Evolutionary conservation across 441 rosid genomes (phyloP), one percentile per base, ranked within the genome.

Genomic region (Omphalea diandra): DNA sequence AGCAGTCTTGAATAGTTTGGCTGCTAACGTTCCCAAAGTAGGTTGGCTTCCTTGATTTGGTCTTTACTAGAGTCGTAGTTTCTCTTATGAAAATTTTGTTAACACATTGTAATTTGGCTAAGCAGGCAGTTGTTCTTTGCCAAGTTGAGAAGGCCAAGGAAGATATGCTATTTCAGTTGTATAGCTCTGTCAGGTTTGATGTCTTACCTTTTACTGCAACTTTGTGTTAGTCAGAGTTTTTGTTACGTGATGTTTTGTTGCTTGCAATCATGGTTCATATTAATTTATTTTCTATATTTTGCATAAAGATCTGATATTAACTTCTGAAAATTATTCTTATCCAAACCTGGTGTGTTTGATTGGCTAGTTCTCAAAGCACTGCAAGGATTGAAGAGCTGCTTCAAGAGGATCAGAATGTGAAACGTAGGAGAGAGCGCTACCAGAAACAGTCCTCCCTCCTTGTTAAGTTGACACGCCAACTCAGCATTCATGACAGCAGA

Each of bases 71-170:
- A 2, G 11, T 68, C 17, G 3, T 50, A 22, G 22, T 9, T 74
- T 36, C 27, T 60, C 69, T 54, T 58, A 3, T n/a, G 49, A 56
- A 29, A n/a, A 15, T 24, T 63, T 49, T 66, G 40, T 68, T 73
- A 62, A 75, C 66, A 40, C 38, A 71, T 63, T 59, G 22, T 27
- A 5, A 20, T 29, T n/a, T 74, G 77, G 65, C 75, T 47, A 38
- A 77, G 80, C 94, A 96, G 99, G 99, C 99, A 12, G 89, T 96
- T 46, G 98, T 96, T 80, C 97, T 96, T 77, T 96, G 97, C 84
- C 99, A 96, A 90, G 99, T 96, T 68, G 99, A 96, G 83, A 96
- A 93, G 83, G 87, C 99, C 56, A 96, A 93, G 82, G 99, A 96
- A 87, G 98, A 96, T 76, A 93, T 96, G 99, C 88, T 96, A 54